These are phyloP conservation scores for Dryadomyces quercivorus DNA, from an alignment of 2,329 filamentous ascomycete species.

Conservation along the genomic window DNA sequence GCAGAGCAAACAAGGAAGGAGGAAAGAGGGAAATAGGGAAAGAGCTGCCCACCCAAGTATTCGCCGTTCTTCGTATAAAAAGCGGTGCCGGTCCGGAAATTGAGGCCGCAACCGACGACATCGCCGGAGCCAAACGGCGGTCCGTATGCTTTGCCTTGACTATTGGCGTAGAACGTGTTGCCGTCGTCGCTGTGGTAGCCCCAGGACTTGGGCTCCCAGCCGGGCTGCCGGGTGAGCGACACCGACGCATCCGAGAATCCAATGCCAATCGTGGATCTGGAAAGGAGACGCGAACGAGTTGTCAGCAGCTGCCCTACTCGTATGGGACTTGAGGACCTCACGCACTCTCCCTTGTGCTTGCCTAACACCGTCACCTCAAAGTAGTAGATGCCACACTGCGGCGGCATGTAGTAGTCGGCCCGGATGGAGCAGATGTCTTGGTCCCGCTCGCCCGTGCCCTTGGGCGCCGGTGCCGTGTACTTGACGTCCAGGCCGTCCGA, in stretches of 20 bases:
- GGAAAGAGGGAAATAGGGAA: not conserved
- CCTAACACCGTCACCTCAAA: conserved; percentile 56
- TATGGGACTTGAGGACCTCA: conserved; percentile 10
- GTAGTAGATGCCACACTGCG: conserved; percentile 88
- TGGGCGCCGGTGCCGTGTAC: conserved; percentile 33
- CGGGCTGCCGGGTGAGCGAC: conserved; percentile 42
- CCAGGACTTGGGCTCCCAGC: conserved; percentile 58
- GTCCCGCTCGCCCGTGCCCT: conserved; percentile 37
- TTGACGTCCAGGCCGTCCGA: conserved; percentile 63
- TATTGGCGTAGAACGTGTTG: conserved; percentile 44
- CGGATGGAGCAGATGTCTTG: conserved; percentile 74
- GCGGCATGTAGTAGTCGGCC: conserved; percentile 75
- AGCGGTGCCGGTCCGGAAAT: conserved; percentile 50
- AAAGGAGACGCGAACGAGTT: not conserved
- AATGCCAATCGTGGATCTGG: conserved; percentile 47
- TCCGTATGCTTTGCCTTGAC: conserved; percentile 44
- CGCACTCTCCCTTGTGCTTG: conserved; percentile 43
- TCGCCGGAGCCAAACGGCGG: conserved; percentile 43
- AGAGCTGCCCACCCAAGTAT: conserved; percentile 33
- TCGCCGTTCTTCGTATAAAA: conserved; percentile 58
- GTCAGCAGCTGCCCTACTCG: not conserved
- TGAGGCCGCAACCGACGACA: conserved; percentile 52
- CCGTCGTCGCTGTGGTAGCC: conserved; percentile 61
- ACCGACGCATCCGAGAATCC: conserved; percentile 47
- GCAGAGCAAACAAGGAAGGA: not conserved